Conservation (phyloP, 2,329 filamentous ascomycete species). For the Zasmidium angulare region DNA sequence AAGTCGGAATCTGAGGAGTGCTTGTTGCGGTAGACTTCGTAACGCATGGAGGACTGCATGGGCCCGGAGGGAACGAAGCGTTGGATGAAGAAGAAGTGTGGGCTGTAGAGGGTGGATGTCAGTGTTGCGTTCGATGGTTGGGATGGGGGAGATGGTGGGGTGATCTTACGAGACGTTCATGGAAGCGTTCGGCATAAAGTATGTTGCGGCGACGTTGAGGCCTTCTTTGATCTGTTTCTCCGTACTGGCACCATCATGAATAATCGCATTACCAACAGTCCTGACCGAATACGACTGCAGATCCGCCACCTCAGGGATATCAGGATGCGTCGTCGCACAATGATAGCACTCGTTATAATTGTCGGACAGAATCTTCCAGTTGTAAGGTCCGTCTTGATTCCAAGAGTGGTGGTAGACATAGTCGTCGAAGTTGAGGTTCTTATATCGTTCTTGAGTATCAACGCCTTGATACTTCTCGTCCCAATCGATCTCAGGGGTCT, state of each 20-base stretch:
- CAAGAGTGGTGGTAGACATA: slow-evolving; percentile 56
- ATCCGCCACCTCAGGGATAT: slow-evolving; percentile 56
- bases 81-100: slow-evolving; percentile 62
- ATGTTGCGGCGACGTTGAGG: slow-evolving; percentile 47
- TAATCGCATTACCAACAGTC: slow-evolving; percentile 49
- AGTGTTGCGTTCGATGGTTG: too few relatives aligned
- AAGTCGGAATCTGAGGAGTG: slow-evolving; percentile 57
- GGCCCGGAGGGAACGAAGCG: slow-evolving; percentile 58
- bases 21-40: slow-evolving; percentile 62
- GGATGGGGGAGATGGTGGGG: slow-evolving; percentile 34
- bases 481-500: slow-evolving; percentile 50
- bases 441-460: slow-evolving; percentile 46
- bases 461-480: slow-evolving; percentile 51
- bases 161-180: slow-evolving; percentile 43
- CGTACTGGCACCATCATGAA: slow-evolving; percentile 46
- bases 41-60: slow-evolving; percentile 53
- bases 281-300: slow-evolving; percentile 55
- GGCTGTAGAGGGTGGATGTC: slow-evolving; percentile 31
- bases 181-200: slow-evolving; percentile 51
- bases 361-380: slow-evolving; percentile 61
- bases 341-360: slow-evolving; percentile 68
- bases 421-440: slow-evolving; percentile 50
- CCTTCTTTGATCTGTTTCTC: slow-evolving; percentile 49
- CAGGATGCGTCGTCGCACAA: slow-evolving; percentile 58
- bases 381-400: slow-evolving; percentile 40